phyloP scores from a whole-genome alignment of 2,329 filamentous ascomycete genomes.

The Penicillium brevicompactum region DNA sequence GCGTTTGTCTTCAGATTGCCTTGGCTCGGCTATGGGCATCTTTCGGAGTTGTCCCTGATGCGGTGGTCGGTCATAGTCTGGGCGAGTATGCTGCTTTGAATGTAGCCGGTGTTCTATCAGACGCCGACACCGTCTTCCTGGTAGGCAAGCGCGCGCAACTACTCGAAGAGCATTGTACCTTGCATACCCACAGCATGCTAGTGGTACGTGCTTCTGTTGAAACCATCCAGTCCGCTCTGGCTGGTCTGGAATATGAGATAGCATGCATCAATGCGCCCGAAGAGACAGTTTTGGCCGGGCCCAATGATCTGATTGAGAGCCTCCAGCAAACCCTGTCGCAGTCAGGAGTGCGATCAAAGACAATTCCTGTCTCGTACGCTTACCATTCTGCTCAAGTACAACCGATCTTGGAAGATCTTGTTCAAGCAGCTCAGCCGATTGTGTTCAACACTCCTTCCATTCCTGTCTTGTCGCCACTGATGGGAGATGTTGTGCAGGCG shows the following conservation, averaged over 20 bases:
- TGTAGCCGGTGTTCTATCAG: constrained; percentile 28
- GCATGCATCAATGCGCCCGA: constrained; percentile 4
- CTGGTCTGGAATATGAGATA: background rate
- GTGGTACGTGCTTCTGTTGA: background rate
- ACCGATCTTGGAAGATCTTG: background rate
- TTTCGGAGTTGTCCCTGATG: constrained; percentile 21
- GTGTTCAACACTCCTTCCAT: background rate
- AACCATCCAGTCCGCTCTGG: background rate
- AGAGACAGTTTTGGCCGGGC: background rate
- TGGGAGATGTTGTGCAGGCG: background rate
- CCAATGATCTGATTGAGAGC: background rate
- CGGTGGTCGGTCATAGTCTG: constrained; percentile 33
- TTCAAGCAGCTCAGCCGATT: background rate
- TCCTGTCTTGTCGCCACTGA: background rate
- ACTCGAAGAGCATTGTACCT: constrained; percentile 19
- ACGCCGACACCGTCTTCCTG: constrained; percentile 28
- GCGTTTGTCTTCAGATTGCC: constrained; percentile 12
- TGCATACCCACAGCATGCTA: constrained; percentile 18
- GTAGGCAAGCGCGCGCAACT: constrained; percentile 29
- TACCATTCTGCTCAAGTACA: constrained; percentile 9
- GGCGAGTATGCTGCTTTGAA: constrained; percentile 35
- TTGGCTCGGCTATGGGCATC: constrained; percentile 18
- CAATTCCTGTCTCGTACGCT: background rate
- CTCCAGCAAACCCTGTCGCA: background rate
- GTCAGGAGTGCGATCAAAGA: background rate